Evolutionary conservation across 1,284 basidiomycete genomes (phyloP), one percentile per base, ranked within the genome.

Genomic region (Cutaneotrichosporon cutaneum): DNA sequence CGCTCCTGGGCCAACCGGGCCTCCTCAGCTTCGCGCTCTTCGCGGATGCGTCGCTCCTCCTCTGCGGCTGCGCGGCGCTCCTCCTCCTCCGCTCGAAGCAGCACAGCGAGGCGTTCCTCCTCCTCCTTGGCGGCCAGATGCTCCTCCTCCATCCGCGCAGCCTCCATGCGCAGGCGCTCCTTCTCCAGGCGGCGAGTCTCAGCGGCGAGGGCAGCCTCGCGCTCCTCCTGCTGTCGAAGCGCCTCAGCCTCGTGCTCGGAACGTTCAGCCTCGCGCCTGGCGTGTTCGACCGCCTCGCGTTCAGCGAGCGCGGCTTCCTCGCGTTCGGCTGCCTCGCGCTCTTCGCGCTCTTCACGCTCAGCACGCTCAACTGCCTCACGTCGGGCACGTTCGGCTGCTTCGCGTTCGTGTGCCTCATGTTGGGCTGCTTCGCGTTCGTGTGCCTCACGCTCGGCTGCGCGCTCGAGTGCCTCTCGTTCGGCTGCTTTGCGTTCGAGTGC

Each of bases 101-200:
- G 51, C 4, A 35, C 36, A 30, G 61, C 45, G 13, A 51, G 47
- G 44, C 55, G 58, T 14, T 64, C 62, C 18, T 51, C 58, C 54
- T 63, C 60, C 18, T 51, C 55, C 32, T 59, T 42, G 5, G 52
- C 52, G 2, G n/a, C 44, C 0, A 54, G 8, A 4, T 35, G 32
- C 18, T 65, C 63, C 0, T 54, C 58, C 22, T 61, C 56, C 9
- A 45, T 30, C 50, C 32, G 52, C 16, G 35, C 52, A 5, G 52
- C 32, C 11, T 54, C 52, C 52, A 22, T 27, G 16, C 24, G 24
- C n/a, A 39, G 42, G 26, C 54, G 54, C 42, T 56, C 54, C 54
- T 56, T 32, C 39, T 56, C 54, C 3, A 16, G 54, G 18, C 39
- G 39, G 8, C 24, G 54, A 6, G 54, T 32, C 39, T 56, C 39